A percentile compares a stretch with the other conserved stretches of the same genome.
Conservation (phyloP, 78 protist genomes). For the Dictyostelium citrinum region DNA sequence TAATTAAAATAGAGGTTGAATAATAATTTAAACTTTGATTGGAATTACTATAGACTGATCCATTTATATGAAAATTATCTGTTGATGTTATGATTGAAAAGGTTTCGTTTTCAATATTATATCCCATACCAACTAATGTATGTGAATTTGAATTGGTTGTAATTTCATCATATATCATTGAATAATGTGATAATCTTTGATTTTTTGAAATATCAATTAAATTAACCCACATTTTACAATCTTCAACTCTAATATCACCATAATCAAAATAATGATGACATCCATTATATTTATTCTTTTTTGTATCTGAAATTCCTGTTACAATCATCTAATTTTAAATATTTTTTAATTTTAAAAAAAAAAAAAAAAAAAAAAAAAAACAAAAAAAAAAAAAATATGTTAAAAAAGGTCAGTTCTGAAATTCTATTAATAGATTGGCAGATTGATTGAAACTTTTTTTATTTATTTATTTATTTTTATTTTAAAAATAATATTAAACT, state of each 20-base stretch:
- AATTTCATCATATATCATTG: neutral
- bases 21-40: neutral
- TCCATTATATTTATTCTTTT: neutral
- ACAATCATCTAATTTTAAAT: neutral
- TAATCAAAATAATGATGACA: conserved; percentile 1
- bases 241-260: neutral
- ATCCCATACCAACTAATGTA: neutral
- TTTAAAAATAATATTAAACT: neutral
- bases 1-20: neutral
- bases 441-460: neutral
- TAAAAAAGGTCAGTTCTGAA: too few species aligned
- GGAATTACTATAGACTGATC: neutral
- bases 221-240: conserved; percentile 2
- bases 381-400: neutral
- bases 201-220: neutral
- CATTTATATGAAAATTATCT: neutral
- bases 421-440: too few species aligned
- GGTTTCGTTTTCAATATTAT: neutral
- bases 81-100: neutral
- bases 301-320: neutral
- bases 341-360: neutral
- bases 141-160: neutral
- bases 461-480: neutral
- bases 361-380: too few species aligned
- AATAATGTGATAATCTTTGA: neutral